Conservation (phyloP, 768 basidiomycete genomes). For the Terana coerulea region DNA sequence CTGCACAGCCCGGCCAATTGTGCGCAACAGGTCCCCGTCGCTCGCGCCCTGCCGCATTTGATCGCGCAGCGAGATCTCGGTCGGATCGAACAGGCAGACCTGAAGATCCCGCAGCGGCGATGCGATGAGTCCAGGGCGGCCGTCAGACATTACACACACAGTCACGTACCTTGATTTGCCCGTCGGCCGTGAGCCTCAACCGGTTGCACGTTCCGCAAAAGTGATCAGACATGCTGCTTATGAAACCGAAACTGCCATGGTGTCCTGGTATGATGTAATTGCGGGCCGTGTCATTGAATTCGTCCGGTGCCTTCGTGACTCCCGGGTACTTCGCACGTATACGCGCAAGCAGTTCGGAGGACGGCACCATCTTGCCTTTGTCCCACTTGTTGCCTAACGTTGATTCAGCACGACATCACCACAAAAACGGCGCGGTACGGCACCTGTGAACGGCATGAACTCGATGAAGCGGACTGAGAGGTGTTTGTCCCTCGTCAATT, state of each 20-base stretch:
- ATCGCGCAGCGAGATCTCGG: constrained; percentile 79
- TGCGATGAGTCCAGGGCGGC: not conserved
- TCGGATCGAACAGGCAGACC: constrained; percentile 87
- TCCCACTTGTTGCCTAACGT: constrained; percentile 80
- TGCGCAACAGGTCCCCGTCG: constrained; percentile 57
- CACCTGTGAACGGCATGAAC: constrained; percentile 92
- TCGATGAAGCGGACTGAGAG: constrained; percentile 86
- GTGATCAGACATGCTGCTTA: constrained; percentile 92
- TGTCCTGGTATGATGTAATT: constrained; percentile 74
- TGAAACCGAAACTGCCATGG: constrained; percentile 75
- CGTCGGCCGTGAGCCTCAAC: constrained; percentile 83
- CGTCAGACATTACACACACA: not conserved
- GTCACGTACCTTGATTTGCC: constrained; percentile 71
- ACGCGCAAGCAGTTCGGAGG: constrained; percentile 52
- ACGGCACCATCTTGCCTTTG: constrained; percentile 76
- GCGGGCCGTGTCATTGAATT: constrained; percentile 76
- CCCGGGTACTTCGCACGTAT: constrained; percentile 47
- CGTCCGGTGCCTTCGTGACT: constrained; percentile 57
- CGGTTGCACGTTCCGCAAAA: constrained; percentile 86
- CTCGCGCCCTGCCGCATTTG: constrained; percentile 60
- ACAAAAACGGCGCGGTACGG: no score
- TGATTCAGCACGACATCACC: not conserved
- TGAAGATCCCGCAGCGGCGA: constrained; percentile 24
- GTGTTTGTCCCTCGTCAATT: constrained; percentile 59
- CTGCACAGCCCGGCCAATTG: constrained; percentile 60